Evolutionary conservation across 805 yeast genomes (phyloP).

Genomic region (Torulaspora delbrueckii): DNA sequence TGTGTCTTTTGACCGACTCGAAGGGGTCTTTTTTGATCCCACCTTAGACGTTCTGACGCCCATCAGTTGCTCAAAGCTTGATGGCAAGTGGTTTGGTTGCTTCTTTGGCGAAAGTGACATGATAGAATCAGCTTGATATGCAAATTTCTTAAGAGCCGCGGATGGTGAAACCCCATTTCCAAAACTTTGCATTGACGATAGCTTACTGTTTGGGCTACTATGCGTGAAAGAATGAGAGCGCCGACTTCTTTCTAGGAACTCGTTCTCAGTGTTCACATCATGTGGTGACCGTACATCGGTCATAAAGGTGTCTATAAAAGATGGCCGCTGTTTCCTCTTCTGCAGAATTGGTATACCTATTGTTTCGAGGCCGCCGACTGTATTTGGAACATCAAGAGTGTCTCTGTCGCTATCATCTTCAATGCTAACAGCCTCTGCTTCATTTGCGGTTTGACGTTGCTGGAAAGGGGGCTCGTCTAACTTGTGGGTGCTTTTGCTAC

Average conservation of each 20-base stretch:
- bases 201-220: conserved; percentile 21
- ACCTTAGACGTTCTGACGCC: not conserved
- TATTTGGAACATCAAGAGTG: not conserved
- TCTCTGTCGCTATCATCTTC: conserved; percentile 11
- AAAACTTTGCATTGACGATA: conserved; percentile 17
- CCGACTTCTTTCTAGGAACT: conserved; percentile 8
- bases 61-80: conserved; percentile 6
- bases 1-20: not conserved
- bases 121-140: not conserved
- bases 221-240: conserved; percentile 11
- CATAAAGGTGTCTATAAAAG: conserved; percentile 34
- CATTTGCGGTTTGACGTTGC: not conserved
- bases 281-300: conserved; percentile 24
- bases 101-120: conserved; percentile 5
- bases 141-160: conserved; percentile 9
- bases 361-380: conserved; percentile 18
- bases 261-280: conserved; percentile 14
- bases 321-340: conserved; percentile 23
- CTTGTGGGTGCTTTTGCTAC: not conserved
- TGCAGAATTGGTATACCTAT: conserved; percentile 21
- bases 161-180: conserved; percentile 9
- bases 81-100: conserved; percentile 1
- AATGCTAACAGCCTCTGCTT: conserved; percentile 5
- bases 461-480: not conserved
- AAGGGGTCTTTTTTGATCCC: not conserved